Base-by-base conservation (phyloP, 345 rosid species). In the Alliaria petiolata region DNA sequence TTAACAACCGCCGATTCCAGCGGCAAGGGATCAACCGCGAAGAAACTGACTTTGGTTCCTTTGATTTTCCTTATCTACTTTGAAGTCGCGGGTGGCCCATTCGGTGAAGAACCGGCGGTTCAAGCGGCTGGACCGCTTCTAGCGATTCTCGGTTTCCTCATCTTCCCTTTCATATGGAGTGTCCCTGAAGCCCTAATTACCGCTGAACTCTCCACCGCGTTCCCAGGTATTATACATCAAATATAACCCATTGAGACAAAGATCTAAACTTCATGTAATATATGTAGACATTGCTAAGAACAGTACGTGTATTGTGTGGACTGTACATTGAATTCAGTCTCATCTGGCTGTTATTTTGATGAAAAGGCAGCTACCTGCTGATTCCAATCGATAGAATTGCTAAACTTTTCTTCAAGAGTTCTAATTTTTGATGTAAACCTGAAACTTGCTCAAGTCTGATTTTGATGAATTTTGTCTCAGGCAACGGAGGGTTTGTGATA, bases 61-160 rank as follows among this genome's bases (percentile, higher is more conserved):
- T 89, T 93, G 51, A 78, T 92, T 49, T 92, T 92, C 82, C 85
- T 88, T 34, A 90, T 92, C 62, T 92, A 88, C 83, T 90, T 92
- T 44, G 95, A 92, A 78, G 98, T 90, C n/a, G 89, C 95, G 1
- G 93, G 98, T 1, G 97, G 97, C 2, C 93, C 98, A 1, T 88
- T 79, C 11, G 93, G 97, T 0, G 95, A 87, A 77, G 98, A 88
- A 54, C 86, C 91, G 0, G 89, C 96, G 0, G 95, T 88, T 31
- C 74, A 79, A 50, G 98, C 97, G 6, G 93, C 87, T 0, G 97
- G 97, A 1, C 93, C 97, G 6, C 86, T 90, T 25, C 72, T 76
- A 0, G 89, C 96, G 14, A 40, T 88, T 34, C 83, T 88, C 1
- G 96, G 97, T 6, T 90, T 90, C 80, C 77, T 86, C 3, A 54